A percentile compares a stretch with the other conserved stretches of the same genome.
These are phyloP conservation scores for Pichia sorboxylosa DNA, from an alignment of 1,139 yeast species.

Conservation along the genomic window DNA sequence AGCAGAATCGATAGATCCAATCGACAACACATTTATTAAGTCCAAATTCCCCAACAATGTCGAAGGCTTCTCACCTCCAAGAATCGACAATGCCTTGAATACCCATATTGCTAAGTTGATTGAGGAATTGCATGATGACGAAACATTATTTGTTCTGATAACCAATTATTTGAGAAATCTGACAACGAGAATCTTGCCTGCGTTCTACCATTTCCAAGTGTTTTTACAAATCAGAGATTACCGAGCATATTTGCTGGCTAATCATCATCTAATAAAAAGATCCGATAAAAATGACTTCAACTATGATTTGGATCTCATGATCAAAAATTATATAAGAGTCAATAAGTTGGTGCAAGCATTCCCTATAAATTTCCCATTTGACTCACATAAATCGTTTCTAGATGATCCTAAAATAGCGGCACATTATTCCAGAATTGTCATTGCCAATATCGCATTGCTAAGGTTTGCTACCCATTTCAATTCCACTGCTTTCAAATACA, in stretches of 20 bases:
- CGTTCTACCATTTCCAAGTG: constrained; percentile 16
- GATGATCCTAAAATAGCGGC: constrained; percentile 11
- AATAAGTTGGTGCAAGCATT: constrained; percentile 19
- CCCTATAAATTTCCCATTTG: constrained; percentile 18
- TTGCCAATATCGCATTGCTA: constrained; percentile 11
- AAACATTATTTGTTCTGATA: constrained; percentile 16
- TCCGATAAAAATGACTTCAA: constrained; percentile 1
- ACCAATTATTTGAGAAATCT: constrained; percentile 17
- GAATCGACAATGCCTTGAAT: constrained; percentile 15
- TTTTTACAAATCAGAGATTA: constrained; percentile 14
- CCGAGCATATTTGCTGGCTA: constrained; percentile 10
- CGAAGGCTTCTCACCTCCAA: constrained; percentile 9
- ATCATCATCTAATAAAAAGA: constrained; percentile 2
- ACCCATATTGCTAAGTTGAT: constrained; percentile 11
- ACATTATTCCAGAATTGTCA: constrained; percentile 10
- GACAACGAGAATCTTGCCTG: constrained; percentile 14
- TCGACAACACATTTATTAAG: background rate
- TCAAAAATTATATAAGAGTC: constrained; percentile 15
- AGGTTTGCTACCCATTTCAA: constrained; percentile 9
- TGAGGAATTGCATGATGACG: constrained; percentile 20
- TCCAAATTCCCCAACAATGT: constrained; percentile 3
- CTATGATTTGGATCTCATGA: constrained; percentile 8
- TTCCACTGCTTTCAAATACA: constrained; percentile 3
- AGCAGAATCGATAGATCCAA: no score
- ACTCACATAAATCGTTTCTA: constrained; percentile 10